Evolutionary conservation across 2,329 filamentous ascomycete species (phyloP), one percentile per base, ranked within the genome.

Genomic region (Exophiala spinifera): DNA sequence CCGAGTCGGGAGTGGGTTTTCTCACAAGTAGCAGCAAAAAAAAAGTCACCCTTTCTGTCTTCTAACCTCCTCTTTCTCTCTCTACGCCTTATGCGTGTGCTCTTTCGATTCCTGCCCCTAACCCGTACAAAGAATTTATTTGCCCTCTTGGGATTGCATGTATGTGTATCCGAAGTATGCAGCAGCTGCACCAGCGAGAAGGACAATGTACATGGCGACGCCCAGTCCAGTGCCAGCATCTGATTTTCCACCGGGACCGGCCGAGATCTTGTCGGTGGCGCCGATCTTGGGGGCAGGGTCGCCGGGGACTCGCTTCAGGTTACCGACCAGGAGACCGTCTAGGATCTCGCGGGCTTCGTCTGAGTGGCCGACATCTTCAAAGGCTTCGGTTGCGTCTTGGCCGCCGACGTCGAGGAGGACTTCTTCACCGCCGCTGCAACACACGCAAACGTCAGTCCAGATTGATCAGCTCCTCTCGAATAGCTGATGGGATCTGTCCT

Each of bases 361-460:
- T 68, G 89, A 95, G 87, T 99, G 94, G 70, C 94, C 94, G 69
- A 99, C 94, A 76, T 99, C 94, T 79, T 99, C 94, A 72, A 99
- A 99, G 59, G 94, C 92, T 78, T 97, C 94, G 66, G 92, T 96
- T 68, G 89, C 88, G 75, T 99, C 94, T 78, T 96, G 91, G 65
- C 94, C 94, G 69, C 81, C 94, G 62, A 97, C 91, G 66, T 99
- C 94, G 65, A 99, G 87, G 61, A 99, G 79, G 66, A 99, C 94
- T 79, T 99, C 94, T 78, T 99, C 94, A 78, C 94, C 94, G 79
- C 94, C 94, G 67, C 94, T 97, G 8, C 11, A 69, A 62, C 56
- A 51, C 4, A 45, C 15, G 48, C 33, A 33, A 23, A 10, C 23
- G 28, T 31, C 7, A 31, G 28, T 31, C 10, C 28, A 7, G 4